A percentile compares a stretch with the other conserved stretches of the same genome.
These are phyloP conservation scores for Fusarium paranaense DNA, from an alignment of 2,329 filamentous ascomycete species.

Conservation along the genomic window DNA sequence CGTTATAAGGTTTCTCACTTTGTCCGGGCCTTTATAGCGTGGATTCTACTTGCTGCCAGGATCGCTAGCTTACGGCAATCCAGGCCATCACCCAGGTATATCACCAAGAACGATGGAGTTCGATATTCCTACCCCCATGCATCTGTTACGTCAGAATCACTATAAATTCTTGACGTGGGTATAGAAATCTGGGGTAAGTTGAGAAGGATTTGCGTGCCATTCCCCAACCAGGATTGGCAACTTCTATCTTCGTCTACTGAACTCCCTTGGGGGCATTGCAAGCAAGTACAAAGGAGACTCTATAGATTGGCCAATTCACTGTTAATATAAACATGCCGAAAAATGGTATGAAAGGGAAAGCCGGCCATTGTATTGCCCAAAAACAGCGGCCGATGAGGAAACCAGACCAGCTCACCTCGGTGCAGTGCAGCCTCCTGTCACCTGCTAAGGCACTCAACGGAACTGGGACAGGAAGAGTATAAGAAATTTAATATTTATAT, in stretches of 20 bases:
- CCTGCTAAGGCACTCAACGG: background rate
- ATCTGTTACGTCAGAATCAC: background rate
- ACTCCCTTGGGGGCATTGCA: background rate
- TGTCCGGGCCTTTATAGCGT: background rate
- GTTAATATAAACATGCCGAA: background rate
- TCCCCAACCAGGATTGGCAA: background rate
- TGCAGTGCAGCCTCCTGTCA: background rate
- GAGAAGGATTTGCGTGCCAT: background rate
- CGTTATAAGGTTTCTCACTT: background rate
- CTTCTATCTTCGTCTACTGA: background rate
- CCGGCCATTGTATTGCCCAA: background rate
- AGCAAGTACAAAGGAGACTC: background rate
- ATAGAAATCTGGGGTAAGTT: background rate
- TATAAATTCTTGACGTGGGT: background rate
- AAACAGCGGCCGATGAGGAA: background rate
- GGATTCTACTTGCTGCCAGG: background rate
- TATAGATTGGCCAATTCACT: background rate
- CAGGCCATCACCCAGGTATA: background rate
- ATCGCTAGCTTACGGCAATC: background rate
- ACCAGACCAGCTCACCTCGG: background rate
- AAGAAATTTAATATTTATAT: too few relatives aligned
- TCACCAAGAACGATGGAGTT: background rate
- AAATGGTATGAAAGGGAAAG: background rate
- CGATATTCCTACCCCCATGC: background rate
- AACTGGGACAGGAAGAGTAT: background rate